phyloP scores from a whole-genome alignment of 202 grass and related monocot genomes.

The Carex arenaria region DNA sequence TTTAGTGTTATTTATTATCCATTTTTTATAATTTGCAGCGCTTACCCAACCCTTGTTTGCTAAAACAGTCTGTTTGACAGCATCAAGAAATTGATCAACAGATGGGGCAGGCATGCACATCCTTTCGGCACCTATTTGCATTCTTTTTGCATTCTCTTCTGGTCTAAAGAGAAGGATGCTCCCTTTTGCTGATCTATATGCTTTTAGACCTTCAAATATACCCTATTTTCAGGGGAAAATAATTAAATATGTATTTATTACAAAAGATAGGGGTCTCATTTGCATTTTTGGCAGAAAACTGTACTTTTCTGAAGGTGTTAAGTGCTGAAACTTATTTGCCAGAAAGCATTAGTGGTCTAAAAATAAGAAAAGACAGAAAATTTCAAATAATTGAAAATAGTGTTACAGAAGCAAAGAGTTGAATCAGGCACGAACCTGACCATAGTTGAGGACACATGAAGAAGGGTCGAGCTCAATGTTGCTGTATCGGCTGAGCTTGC shows the following conservation, averaged over 20 bases:
- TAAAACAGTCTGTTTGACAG: conserved; percentile 72
- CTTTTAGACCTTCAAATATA: conserved; percentile 89
- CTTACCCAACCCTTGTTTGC: conserved; percentile 89
- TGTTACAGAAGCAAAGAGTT: background rate
- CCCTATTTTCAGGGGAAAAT: conserved; percentile 30
- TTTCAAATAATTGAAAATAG: background rate
- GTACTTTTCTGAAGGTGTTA: no score
- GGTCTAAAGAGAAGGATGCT: conserved; percentile 67
- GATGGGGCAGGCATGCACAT: conserved; percentile 97
- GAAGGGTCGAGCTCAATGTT: conserved; percentile 90
- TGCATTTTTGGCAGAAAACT: background rate
- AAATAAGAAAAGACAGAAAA: no score
- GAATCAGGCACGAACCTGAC: conserved; percentile 41
- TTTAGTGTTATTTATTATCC: background rate
- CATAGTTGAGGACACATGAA: conserved; percentile 84
- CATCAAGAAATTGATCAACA: conserved; percentile 71
- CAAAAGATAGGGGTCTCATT: background rate
- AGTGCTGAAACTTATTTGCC: background rate
- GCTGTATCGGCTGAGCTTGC: conserved; percentile 62
- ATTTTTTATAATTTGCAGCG: background rate
- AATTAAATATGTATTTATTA: background rate
- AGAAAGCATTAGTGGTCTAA: no score
- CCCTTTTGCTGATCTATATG: conserved; percentile 35
- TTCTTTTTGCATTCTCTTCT: conserved; percentile 79
- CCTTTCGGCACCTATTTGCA: conserved; percentile 72